Base-by-base conservation (phyloP, 75 land plant species). In the Larix kaempferi region DNA sequence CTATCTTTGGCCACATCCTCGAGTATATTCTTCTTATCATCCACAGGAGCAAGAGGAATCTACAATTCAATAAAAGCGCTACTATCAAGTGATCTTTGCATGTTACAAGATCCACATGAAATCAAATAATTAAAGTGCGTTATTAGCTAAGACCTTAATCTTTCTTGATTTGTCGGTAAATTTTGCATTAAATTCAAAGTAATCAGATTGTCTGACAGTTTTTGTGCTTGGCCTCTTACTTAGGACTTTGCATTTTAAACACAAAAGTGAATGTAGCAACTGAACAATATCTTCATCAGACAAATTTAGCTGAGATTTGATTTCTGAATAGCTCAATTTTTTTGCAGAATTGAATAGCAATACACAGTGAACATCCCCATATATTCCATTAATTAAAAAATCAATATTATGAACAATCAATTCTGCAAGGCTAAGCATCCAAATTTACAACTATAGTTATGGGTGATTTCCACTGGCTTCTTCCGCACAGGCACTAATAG, bases 31-130 rank as follows among this genome's bases (percentile, higher is more conserved):
- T 90, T 95, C 82, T 88, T 95, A 73, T 95, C 98, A 77, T 93
- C 99, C 77, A 95, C 91, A 1, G 96, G 99, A 49, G 96, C 96
- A 16, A 95, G 83, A 75, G 99, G 94, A 95, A 95, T 91, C 99
- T 95, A 73, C 63, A 44, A 37, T 22, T 16, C 4, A 23, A 5
- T 22, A 52, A 52, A 16, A 22, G n/a, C 22, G 8, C 2, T 11
- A 71, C 35, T 37, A 17, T 71, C 52, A 37, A 5, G 52, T 21
- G 5, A 69, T 41, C n/a, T 71, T 37, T 37, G 0, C 13, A 71
- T 71, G 21, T 35, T 71, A 37, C 35, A 12, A 62, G 12, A 7
- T 56, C 5, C 22, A 12, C 21, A 74, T 4, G 29, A 74, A 56
- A 39, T 21, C 22, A 39, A 21, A 71, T 71, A 41, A 37, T 41